These are phyloP conservation scores for Cystobasidium pallidum DNA, from an alignment of 1,284 basidiomycete genomes.

Conservation along the genomic window DNA sequence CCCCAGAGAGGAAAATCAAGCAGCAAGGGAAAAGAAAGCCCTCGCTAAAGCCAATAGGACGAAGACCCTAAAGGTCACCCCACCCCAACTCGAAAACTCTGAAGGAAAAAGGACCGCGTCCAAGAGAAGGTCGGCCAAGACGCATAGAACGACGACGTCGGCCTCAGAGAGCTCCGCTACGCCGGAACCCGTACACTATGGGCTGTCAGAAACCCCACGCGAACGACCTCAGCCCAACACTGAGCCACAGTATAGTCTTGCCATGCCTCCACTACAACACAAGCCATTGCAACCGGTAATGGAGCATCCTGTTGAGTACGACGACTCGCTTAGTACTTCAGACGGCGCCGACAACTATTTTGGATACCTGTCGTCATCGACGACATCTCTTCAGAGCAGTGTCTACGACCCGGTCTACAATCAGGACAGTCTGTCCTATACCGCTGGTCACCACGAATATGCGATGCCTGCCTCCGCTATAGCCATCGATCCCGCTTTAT, in stretches of 20 bases:
- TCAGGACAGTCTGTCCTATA: background rate
- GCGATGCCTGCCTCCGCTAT: background rate
- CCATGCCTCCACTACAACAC: background rate
- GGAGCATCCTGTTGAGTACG: background rate
- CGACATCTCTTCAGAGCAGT: conserved; percentile 15
- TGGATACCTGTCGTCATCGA: conserved; percentile 21
- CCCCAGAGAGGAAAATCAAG: conserved; percentile 37
- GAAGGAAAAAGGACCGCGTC: background rate
- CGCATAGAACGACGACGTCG: background rate
- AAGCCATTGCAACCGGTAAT: background rate
- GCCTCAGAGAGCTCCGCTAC: conserved; percentile 9
- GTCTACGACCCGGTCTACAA: conserved; percentile 14
- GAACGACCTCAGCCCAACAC: background rate
- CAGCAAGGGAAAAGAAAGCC: conserved; percentile 41
- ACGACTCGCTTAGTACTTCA: conserved; percentile 3
- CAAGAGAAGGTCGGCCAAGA: conserved; percentile 6
- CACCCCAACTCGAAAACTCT: background rate
- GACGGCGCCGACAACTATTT: conserved; percentile 7
- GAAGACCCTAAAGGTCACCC: background rate
- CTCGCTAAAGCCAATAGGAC: conserved; percentile 24
- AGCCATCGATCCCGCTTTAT: background rate
- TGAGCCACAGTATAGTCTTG: background rate
- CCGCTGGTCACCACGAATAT: background rate
- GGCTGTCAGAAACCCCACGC: background rate
- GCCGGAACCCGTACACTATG: conserved; percentile 2